Base-by-base conservation (phyloP, 2,329 filamentous ascomycete genomes). In the Aciculosporium take region DNA sequence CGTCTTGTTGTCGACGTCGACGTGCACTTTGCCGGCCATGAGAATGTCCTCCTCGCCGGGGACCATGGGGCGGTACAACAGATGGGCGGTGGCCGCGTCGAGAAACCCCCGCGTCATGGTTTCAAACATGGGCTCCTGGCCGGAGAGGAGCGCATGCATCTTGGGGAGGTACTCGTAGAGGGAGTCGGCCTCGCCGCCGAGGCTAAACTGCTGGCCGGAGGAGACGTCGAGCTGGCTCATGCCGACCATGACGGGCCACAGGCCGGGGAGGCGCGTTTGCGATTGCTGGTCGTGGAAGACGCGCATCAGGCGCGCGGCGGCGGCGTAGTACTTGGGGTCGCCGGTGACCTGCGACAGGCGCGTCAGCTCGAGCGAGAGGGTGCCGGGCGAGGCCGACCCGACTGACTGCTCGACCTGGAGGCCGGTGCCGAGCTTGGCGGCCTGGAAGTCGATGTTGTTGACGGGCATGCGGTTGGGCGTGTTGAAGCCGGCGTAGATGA, bases 81-180 rank as follows among this genome's bases (percentile, higher is more conserved):
- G 62, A 45, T 79, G 58, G 36, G 72, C 57, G 35, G 71, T 70
- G 2, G 69, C 70, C 0, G 69, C 62, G n/a, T 73, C 66, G 34
- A 78, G 68, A 15, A 74, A 69, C 13, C 57, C 60, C 43, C 70
- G 62, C 54, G 81, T 56, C 66, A 83, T 74, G 30, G 56, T 62
- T 35, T 66, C 64, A 53, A 81, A 81, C 45, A 73, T 55, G 20
- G 71, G 38, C 15, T 69, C 59, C 6, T 63, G 60, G 3, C 78
- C 77, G 21, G 74, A 71, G 0, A 81, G 66, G 2, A 83, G 63
- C 37, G 54, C 49, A 51, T 79, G 91, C 84, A 93, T 91, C 66
- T 94, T 94, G 58, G 94, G 80, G 18, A 94, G 72, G 54, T 94
- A 94, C 62, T 94, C 86, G 61, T 91, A 94, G 46, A 48, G 66